Base-by-base conservation (phyloP, 2,329 filamentous ascomycete genomes). In the Pyrenochaeta sp. region DNA sequence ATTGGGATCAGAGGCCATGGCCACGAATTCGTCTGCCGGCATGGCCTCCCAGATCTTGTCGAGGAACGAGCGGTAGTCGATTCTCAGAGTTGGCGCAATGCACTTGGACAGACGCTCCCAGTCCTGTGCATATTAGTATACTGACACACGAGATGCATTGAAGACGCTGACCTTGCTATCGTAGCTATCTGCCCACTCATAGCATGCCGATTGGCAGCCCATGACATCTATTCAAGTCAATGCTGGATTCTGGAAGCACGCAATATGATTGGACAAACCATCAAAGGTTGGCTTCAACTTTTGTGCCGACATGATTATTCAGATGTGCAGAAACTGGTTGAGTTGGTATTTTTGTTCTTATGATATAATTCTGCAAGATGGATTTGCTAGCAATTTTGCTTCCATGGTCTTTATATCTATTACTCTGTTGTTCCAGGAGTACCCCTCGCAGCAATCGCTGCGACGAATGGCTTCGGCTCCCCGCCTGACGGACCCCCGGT, bases 61-160 rank as follows among this genome's bases (percentile, higher is more conserved):
- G 48, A 82, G 71, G 59, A 82, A 77, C 10, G 67, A 83, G 52
- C 67, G 76, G 79, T 91, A 91, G 76, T 91, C 88, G 60, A 90
- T 80, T 78, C 72, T 74, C 10, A 84, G 63, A 1, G 79, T 84
- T 1, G 85, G 84, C 3, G 85, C 84, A 54, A 88, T 84, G 73
- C 80, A 82, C 51, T 78, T 81, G 54, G 74, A 63, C 19, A 86
- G 77, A 37, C 82, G 78, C 10, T 76, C 73, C 82, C 83, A 86
- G 72, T 86, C 81, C 71, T 71, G 41, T 14, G 4, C n/a, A n/a
- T n/a, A n/a, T n/a, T 26, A 10, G 27, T 34, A 15, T 20, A 18
- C 29, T 15, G 23, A 6, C 4, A 15, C 14, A 19, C 14, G 19
- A 17, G 26, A 28, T 9, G 32, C 7, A 35, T 24, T 9, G 15